These are phyloP conservation scores for Dictyostelium brefeldianum DNA, from an alignment of 78 protist genomes.

Conservation along the genomic window DNA sequence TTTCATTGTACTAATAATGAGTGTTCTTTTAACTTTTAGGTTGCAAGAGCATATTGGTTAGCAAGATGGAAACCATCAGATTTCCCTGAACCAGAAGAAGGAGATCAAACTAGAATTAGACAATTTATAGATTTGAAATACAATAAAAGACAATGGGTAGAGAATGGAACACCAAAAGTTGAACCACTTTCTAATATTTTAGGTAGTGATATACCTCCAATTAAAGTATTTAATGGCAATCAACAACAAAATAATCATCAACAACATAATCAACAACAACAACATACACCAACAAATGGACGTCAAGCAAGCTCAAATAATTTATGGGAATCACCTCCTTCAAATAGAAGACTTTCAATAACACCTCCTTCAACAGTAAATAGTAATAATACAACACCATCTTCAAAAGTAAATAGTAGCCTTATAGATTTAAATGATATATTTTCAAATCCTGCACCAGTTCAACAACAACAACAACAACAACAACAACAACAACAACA, in stretches of 20 bases:
- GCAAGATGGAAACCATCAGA: slow-evolving; percentile 80
- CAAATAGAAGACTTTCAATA: background rate
- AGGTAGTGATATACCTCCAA: slow-evolving; percentile 69
- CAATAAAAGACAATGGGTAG: slow-evolving; percentile 65
- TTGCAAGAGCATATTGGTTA: slow-evolving; percentile 71
- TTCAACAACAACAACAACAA: background rate
- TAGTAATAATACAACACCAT: background rate
- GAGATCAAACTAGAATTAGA: slow-evolving; percentile 47
- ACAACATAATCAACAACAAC: slow-evolving; percentile 22
- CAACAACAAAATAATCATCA: no score
- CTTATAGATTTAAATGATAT: slow-evolving; percentile 55
- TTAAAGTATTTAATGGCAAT: slow-evolving; percentile 5
- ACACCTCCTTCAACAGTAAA: background rate
- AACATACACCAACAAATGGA: background rate
- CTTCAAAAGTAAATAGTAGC: background rate
- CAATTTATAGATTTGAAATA: slow-evolving; percentile 77
- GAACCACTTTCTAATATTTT: slow-evolving; percentile 76
- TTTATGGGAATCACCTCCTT: slow-evolving; percentile 32
- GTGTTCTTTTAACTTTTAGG: slow-evolving; percentile 21
- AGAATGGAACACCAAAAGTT: slow-evolving; percentile 27
- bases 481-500: background rate
- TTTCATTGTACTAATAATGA: background rate
- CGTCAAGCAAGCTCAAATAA: slow-evolving; percentile 2
- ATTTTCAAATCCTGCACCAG: slow-evolving; percentile 37
- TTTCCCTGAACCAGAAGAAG: slow-evolving; percentile 82